A percentile compares a stretch with the other conserved stretches of the same genome.
Conservation (phyloP, 1,284 basidiomycete species). For the Rhodotorula glutinis region DNA sequence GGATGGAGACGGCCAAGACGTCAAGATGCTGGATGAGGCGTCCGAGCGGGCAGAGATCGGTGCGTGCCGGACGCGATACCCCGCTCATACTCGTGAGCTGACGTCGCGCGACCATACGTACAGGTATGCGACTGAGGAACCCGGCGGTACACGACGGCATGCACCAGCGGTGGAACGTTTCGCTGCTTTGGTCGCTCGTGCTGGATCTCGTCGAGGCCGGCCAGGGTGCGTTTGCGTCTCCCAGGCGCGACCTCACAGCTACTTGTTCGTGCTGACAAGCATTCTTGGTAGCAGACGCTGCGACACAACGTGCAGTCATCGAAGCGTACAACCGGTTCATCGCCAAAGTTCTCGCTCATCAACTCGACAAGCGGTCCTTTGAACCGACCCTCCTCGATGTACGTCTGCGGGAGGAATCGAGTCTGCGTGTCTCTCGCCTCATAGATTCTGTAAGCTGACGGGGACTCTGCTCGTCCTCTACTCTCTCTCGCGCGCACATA, state of each 20-base stretch:
- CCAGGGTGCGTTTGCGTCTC: not conserved
- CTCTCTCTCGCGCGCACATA: constrained; percentile 45
- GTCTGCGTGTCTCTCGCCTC: too few relatives aligned
- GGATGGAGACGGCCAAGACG: not conserved
- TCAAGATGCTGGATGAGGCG: constrained; percentile 4
- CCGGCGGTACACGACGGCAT: constrained; percentile 60
- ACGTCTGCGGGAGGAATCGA: too few relatives aligned
- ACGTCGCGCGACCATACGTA: not conserved
- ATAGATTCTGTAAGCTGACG: too few relatives aligned
- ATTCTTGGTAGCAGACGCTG: not conserved
- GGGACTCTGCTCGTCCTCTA: not conserved
- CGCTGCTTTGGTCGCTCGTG: constrained; percentile 29
- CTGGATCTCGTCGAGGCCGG: constrained; percentile 23
- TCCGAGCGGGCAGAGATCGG: constrained; percentile 20
- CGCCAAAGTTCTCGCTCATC: constrained; percentile 60
- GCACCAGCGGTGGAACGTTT: constrained; percentile 35
- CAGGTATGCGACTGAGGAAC: constrained; percentile 65
- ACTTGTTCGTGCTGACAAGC: too few relatives aligned
- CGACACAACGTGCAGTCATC: constrained; percentile 3
- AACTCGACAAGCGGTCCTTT: constrained; percentile 58
- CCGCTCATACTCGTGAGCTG: not conserved
- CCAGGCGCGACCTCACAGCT: too few relatives aligned
- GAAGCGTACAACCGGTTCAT: constrained; percentile 63
- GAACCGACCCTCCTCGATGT: constrained; percentile 75
- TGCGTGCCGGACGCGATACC: constrained; percentile 3